Base-by-base conservation (phyloP, 2,329 filamentous ascomycete genomes). In the Sporothrix brasiliensis region DNA sequence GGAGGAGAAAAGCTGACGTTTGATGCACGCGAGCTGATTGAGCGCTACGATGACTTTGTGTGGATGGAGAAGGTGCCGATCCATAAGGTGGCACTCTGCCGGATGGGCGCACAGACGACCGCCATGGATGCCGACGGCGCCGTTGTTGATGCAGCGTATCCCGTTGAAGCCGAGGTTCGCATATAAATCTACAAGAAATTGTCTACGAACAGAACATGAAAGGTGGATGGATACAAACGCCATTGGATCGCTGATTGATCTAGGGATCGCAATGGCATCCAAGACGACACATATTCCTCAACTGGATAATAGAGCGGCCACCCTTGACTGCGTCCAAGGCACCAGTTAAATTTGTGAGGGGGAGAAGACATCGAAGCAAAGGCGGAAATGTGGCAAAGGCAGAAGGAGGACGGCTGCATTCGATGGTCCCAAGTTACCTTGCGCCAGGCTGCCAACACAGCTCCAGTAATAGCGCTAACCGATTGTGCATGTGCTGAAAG, bases 81-180 rank as follows among this genome's bases (percentile, higher is more conserved):
- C n/a, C 88, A 92, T 70, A 86, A 83, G 71, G 80, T 97, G 53
- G 89, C 90, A 65, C 89, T 97, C 50, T 97, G 93, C 77, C 89
- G 88, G 77, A 97, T 97, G 94, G 93, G 94, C 0, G 93, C 93
- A 11, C 61, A 56, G 49, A 27, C 71, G 16, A 91, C 89, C 83
- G 88, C 86, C 75, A 81, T 81, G 21, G 79, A 87, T 39, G 81
- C 86, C 9, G 80, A 85, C 49, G 80, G 80, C 0, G 77, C 77
- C 24, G 82, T 84, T 2, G 86, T 84, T 11, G 85, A 86, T 69
- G 82, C 81, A 73, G 83, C 78, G 14, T 88, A 88, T 72, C 84
- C 86, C 73, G 83, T 86, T 10, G 86, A 81, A 74, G 84, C 81
- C 4, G 83, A 86, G 76, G 79, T 86, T 49, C 76, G 70, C 19